phyloP scores from a whole-genome alignment of 306 rosid species.

The Fragaria iinumae region DNA sequence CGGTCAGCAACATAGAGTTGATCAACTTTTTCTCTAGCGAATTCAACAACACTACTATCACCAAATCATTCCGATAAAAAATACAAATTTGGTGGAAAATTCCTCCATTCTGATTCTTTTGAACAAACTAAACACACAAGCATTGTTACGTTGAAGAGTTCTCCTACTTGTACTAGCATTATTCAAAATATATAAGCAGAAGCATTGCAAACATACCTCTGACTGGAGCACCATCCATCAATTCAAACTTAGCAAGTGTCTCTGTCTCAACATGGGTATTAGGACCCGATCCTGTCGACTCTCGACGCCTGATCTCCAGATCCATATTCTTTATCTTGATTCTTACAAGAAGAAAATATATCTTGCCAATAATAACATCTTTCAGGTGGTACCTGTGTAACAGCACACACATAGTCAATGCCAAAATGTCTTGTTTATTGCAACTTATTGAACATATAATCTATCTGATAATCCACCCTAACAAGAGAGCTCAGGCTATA shows the following conservation, averaged over 20 bases:
- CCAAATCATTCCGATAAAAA: neutral
- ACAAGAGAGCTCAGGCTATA: neutral
- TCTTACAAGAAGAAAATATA: constrained; percentile 95
- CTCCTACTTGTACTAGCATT: neutral
- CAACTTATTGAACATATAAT: neutral
- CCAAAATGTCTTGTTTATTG: constrained; percentile 1
- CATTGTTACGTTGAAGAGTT: neutral
- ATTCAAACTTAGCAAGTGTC: constrained; percentile 92
- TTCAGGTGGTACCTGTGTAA: constrained; percentile 84
- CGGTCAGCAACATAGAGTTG: neutral
- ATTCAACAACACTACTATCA: neutral
- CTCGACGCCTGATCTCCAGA: constrained; percentile 94
- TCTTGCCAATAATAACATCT: constrained; percentile 95
- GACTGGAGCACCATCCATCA: constrained; percentile 99
- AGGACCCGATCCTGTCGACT: constrained; percentile 97
- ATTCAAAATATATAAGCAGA: neutral
- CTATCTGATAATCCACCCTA: neutral
- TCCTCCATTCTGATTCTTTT: neutral
- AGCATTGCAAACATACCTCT: constrained; percentile 60
- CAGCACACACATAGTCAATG: constrained; percentile 15
- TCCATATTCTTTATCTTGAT: constrained; percentile 99
- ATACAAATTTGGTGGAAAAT: neutral
- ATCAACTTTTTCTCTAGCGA: neutral
- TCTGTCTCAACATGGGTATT: constrained; percentile 98
- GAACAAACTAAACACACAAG: neutral